Evolutionary conservation across 805 yeast genomes (phyloP).

Genomic region (Metschnikowia corniflorae): DNA sequence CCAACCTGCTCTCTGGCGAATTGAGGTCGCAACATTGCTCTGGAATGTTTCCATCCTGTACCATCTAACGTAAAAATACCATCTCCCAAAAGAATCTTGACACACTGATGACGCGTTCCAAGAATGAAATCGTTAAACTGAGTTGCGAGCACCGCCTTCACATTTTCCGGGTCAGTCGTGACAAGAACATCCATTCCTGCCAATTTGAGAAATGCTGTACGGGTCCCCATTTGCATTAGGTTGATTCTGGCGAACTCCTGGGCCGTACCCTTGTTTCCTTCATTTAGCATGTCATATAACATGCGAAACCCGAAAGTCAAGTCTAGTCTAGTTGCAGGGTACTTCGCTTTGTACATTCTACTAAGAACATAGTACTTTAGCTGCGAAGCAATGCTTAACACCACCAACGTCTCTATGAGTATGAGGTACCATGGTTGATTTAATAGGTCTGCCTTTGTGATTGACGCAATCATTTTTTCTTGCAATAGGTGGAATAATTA

Average conservation of each 20-base stretch:
- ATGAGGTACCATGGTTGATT: conserved; percentile 11
- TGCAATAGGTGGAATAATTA: not conserved
- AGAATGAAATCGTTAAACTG: conserved; percentile 25
- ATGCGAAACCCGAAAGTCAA: conserved; percentile 11
- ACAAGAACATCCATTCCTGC: conserved; percentile 10
- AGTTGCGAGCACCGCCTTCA: conserved; percentile 28
- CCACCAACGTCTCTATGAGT: conserved; percentile 4
- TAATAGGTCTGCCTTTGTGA: conserved; percentile 1
- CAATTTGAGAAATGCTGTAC: conserved; percentile 8
- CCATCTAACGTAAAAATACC: conserved; percentile 29
- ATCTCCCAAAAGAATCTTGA: conserved; percentile 23
- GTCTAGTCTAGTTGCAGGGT: conserved; percentile 12
- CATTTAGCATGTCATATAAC: conserved; percentile 5
- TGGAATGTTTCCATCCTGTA: conserved; percentile 27
- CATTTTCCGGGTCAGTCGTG: conserved; percentile 23
- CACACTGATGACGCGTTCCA: conserved; percentile 22
- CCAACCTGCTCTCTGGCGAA: conserved; percentile 27
- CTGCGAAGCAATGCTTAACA: not conserved
- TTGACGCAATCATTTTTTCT: conserved; percentile 1
- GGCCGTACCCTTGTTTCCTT: conserved; percentile 9
- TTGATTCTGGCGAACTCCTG: conserved; percentile 10
- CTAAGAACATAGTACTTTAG: conserved; percentile 2
- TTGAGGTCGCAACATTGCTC: conserved; percentile 28
- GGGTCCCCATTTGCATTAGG: conserved; percentile 3
- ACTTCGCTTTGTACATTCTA: conserved; percentile 8